Conservation (phyloP, 352 stramenopile genomes). For the Albugo candida region DNA sequence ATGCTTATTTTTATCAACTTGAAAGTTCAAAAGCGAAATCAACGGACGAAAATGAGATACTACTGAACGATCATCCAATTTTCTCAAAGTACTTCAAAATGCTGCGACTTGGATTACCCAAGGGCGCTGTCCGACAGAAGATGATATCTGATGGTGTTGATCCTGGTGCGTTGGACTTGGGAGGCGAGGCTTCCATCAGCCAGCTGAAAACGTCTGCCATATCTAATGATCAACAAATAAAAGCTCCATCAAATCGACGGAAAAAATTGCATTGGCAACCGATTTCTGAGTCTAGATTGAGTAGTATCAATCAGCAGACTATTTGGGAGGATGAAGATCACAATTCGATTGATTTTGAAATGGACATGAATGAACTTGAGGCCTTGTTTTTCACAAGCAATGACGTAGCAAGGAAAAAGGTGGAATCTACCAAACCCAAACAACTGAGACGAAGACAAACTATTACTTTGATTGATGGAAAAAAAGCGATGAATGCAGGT, state of each 20-base stretch:
- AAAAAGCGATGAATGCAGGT: conserved; percentile 93
- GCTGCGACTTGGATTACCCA: conserved; percentile 80
- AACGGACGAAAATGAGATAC: conserved; percentile 3
- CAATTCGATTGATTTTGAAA: conserved; percentile 40
- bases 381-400: conserved; percentile 65
- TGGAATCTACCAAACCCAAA: conserved; percentile 12
- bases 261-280: conserved; percentile 83
- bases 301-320: conserved; percentile 40
- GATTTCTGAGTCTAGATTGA: conserved; percentile 67
- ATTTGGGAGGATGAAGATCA: conserved; percentile 73
- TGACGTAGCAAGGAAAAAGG: conserved; percentile 33
- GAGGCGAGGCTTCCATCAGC: neutral
- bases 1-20: conserved; percentile 27
- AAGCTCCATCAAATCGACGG: conserved; percentile 16
- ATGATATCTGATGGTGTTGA: conserved; percentile 25
- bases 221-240: neutral
- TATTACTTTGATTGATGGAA: conserved; percentile 87
- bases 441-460: conserved; percentile 51
- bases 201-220: conserved; percentile 9
- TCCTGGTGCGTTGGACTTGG: conserved; percentile 4
- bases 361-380: conserved; percentile 79
- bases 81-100: conserved; percentile 87
- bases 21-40: conserved; percentile 1
- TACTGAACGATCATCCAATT: conserved; percentile 22
- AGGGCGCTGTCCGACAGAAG: conserved; percentile 69